Percentiles rank a stretch among this genome's conserved stretches.
Evolutionary conservation across 2,329 filamentous ascomycete species (phyloP).

Genomic region (Meredithiella fracta): DNA sequence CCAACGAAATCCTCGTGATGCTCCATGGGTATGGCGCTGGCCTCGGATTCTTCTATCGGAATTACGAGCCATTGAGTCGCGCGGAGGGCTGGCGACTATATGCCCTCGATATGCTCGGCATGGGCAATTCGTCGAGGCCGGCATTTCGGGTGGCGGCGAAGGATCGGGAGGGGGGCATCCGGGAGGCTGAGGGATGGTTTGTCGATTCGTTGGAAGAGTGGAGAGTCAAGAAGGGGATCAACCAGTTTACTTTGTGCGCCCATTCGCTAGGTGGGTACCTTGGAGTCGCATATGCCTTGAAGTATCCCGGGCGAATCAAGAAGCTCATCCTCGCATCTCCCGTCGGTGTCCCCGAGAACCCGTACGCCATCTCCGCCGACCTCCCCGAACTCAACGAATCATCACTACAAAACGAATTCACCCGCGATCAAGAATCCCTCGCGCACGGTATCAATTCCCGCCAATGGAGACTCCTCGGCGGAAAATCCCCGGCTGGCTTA

Average conservation of each 20-base stretch:
- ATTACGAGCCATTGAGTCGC: slow-evolving; percentile 76
- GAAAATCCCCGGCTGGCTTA: slow-evolving; percentile 68
- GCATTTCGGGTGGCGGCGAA: slow-evolving; percentile 74
- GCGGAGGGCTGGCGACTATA: slow-evolving; percentile 73
- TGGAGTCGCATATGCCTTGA: slow-evolving; percentile 84
- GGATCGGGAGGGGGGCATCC: slow-evolving; percentile 60
- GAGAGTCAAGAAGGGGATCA: slow-evolving; percentile 73
- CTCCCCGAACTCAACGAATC: slow-evolving; percentile 65
- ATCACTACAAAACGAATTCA: slow-evolving; percentile 60
- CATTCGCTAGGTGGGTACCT: slow-evolving; percentile 93
- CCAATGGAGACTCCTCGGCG: slow-evolving; percentile 25
- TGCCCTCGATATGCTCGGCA: slow-evolving; percentile 85
- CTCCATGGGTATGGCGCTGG: slow-evolving; percentile 93
- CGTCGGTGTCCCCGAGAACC: slow-evolving; percentile 87
- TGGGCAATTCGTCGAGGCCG: slow-evolving; percentile 66
- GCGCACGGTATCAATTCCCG: slow-evolving; percentile 23
- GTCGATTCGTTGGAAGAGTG: slow-evolving; percentile 93
- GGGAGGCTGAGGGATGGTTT: slow-evolving; percentile 89
- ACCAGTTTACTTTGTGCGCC: slow-evolving; percentile 82
- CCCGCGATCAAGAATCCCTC: slow-evolving; percentile 49
- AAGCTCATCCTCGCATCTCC: slow-evolving; percentile 92
- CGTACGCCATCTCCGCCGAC: slow-evolving; percentile 65
- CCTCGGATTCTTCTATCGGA: slow-evolving; percentile 95
- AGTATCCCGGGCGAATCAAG: slow-evolving; percentile 87
- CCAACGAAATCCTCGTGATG: slow-evolving; percentile 82